Evolutionary conservation across 495 filamentous ascomycete species (phyloP).

Genomic region (Lasiosphaeriaceae sp.): DNA sequence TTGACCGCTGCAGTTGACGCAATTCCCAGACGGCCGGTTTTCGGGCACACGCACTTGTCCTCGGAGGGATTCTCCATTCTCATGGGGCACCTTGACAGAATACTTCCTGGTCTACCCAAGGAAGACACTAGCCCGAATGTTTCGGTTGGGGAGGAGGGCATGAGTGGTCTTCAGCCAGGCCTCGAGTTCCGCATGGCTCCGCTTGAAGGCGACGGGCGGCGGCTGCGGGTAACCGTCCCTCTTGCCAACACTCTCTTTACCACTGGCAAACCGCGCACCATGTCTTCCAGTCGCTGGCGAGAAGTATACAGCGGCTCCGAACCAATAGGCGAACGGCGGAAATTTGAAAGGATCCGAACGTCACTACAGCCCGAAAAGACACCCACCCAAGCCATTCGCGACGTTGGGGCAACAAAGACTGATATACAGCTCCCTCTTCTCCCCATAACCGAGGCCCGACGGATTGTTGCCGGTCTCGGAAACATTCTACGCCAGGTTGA

Average conservation of each 20-base stretch:
- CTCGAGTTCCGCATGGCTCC: constrained; percentile 14
- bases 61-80: constrained; percentile 43
- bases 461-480: constrained; percentile 65
- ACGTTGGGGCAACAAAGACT: constrained; percentile 8
- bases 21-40: constrained; percentile 20
- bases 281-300: constrained; percentile 57
- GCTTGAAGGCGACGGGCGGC: constrained; percentile 5
- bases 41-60: constrained; percentile 5
- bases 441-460: constrained; percentile 61
- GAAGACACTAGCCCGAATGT: constrained; percentile 1
- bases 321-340: no score
- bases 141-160: background rate
- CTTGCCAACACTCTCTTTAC: constrained; percentile 75
- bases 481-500: constrained; percentile 75
- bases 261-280: constrained; percentile 61
- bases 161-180: constrained; percentile 2
- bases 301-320: constrained; percentile 27
- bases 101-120: constrained; percentile 34
- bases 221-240: constrained; percentile 48
- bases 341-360: no score
- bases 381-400: no score
- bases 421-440: constrained; percentile 50
- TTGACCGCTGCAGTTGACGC: constrained; percentile 36
- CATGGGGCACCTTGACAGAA: constrained; percentile 16
- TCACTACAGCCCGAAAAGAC: no score